phyloP scores from a whole-genome alignment of 2,329 filamentous ascomycete species.

The Onygena corvina region DNA sequence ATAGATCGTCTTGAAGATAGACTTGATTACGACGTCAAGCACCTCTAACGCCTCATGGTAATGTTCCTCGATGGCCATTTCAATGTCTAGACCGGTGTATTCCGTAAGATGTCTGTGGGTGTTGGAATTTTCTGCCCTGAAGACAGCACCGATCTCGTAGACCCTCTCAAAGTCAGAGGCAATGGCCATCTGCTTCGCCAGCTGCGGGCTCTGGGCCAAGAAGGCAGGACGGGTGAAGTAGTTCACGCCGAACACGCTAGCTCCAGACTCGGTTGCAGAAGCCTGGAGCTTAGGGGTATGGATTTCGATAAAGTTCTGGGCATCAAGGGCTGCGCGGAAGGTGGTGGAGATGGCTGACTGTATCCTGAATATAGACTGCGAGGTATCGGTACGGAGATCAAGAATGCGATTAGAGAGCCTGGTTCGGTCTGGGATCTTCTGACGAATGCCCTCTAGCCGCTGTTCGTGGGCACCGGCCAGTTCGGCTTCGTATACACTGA shows the following conservation, averaged over 20 bases:
- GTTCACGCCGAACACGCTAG: slow-evolving; percentile 81
- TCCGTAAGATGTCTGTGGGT: slow-evolving; percentile 90
- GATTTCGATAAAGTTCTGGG: slow-evolving; percentile 75
- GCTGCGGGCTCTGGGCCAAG: slow-evolving; percentile 78
- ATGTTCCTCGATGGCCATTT: slow-evolving; percentile 81
- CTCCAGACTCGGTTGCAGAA: slow-evolving; percentile 78
- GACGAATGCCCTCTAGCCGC: slow-evolving; percentile 43
- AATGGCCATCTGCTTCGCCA: slow-evolving; percentile 88
- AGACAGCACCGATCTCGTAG: slow-evolving; percentile 81
- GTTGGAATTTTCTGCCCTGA: slow-evolving; percentile 90
- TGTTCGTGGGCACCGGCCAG: slow-evolving; percentile 47
- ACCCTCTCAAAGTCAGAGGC: slow-evolving; percentile 80
- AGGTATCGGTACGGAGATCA: slow-evolving; percentile 72
- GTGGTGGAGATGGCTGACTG: slow-evolving; percentile 67
- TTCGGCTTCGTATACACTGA: slow-evolving; percentile 59
- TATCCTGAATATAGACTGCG: slow-evolving; percentile 78
- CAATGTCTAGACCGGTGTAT: slow-evolving; percentile 83
- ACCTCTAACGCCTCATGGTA: slow-evolving; percentile 77
- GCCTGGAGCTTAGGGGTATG: slow-evolving; percentile 88
- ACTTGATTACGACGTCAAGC: slow-evolving; percentile 70
- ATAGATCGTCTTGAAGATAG: slow-evolving; percentile 62
- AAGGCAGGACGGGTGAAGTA: slow-evolving; percentile 84
- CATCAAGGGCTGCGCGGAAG: slow-evolving; percentile 65
- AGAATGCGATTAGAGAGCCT: slow-evolving; percentile 69
- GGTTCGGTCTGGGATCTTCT: slow-evolving; percentile 57